Conservation (phyloP, 2,329 filamentous ascomycete genomes). For the Botryotinia convoluta region DNA sequence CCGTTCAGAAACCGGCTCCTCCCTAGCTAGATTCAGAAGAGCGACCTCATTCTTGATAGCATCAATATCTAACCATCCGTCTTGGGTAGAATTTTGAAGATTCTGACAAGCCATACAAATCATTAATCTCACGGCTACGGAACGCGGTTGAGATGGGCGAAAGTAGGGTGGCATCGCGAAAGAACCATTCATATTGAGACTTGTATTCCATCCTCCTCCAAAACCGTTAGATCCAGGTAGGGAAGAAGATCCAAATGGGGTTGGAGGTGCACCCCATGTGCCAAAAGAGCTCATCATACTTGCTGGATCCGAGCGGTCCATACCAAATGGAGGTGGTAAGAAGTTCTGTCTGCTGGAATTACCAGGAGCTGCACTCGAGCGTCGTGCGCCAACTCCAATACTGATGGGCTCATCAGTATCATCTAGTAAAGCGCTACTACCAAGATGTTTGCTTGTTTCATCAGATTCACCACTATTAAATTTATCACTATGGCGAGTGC, state of each 20-base stretch:
- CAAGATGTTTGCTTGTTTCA: slow-evolving; percentile 73
- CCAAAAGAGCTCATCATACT: slow-evolving; percentile 34
- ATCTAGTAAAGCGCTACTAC: slow-evolving; percentile 83
- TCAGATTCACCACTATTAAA: slow-evolving; percentile 57
- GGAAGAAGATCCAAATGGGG: slow-evolving; percentile 37
- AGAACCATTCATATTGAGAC: slow-evolving; percentile 46
- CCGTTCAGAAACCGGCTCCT: slow-evolving; percentile 48
- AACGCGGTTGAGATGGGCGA: slow-evolving; percentile 58
- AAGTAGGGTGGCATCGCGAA: slow-evolving; percentile 38
- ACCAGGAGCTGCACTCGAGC: slow-evolving; percentile 36
- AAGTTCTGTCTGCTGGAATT: slow-evolving; percentile 34
- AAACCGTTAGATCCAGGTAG: slow-evolving; percentile 36
- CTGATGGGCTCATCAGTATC: slow-evolving; percentile 61
- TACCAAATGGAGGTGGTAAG: slow-evolving; percentile 34
- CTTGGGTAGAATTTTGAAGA: slow-evolving; percentile 47
- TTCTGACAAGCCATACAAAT: slow-evolving; percentile 77
- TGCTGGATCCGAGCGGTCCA: slow-evolving; percentile 35
- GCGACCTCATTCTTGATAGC: slow-evolving; percentile 63
- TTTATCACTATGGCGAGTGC: slow-evolving; percentile 43
- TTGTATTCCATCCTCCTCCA: slow-evolving; percentile 34
- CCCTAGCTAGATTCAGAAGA: slow-evolving; percentile 51
- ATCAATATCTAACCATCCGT: slow-evolving; percentile 69
- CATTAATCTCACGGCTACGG: slow-evolving; percentile 67
- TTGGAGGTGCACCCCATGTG: slow-evolving; percentile 39
- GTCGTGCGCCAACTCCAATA: slow-evolving; percentile 39